Conservation (phyloP, 169 alveolate species). For the Cryptosporidium baileyi region DNA sequence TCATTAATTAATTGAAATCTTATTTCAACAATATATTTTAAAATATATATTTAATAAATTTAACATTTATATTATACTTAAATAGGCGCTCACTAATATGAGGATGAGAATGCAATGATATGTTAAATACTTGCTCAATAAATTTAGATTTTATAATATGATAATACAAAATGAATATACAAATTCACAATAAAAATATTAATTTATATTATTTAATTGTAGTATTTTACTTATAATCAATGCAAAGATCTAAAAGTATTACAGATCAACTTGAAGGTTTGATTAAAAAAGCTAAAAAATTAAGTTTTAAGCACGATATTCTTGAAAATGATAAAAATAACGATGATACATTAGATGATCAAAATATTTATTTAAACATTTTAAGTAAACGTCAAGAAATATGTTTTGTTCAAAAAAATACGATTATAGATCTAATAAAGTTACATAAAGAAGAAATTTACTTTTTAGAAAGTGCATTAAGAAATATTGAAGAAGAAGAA, state of each 20-base stretch:
- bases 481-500: conserved; percentile 47
- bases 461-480: conserved; percentile 43
- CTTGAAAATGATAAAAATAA: background rate
- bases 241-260: conserved; percentile 36
- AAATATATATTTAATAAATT: background rate
- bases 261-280: conserved; percentile 41
- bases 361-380: background rate
- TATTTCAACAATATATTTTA: background rate
- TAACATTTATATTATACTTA: background rate
- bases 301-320: background rate
- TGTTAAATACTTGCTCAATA: background rate
- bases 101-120: conserved; percentile 34
- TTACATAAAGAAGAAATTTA: conserved; percentile 19
- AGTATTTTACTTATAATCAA: background rate
- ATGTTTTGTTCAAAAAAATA: conserved; percentile 42
- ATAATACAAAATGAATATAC: no score
- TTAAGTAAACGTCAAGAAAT: conserved; percentile 28
- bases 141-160: background rate
- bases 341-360: background rate
- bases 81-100: conserved; percentile 12
- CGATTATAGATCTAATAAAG: conserved; percentile 21
- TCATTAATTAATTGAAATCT: background rate
- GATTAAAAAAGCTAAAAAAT: conserved; percentile 25
- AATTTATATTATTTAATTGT: background rate
- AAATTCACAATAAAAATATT: background rate